Base-by-base conservation (phyloP, 1,284 basidiomycete genomes). In the Chiua sp. region DNA sequence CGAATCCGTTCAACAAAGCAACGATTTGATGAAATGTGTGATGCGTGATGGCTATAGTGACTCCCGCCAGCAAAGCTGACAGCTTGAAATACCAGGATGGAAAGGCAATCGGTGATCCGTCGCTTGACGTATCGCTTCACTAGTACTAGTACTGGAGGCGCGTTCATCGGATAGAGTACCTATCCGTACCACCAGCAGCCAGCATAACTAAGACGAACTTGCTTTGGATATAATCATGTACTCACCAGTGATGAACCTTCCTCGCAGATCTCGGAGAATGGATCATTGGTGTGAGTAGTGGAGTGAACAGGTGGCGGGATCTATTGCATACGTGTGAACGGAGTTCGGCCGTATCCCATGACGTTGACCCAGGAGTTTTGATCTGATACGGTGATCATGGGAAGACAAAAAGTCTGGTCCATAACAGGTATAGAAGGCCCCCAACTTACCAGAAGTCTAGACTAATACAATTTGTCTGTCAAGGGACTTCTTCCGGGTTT, bases 401-500 rank as follows among this genome's bases (percentile, higher is more conserved):
- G n/a, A 30, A 50, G 32, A 33, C 48, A 37, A 4, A 48, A 20
- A 30, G 59, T 61, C 16, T 61, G 59, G 59, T 50, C 61, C 30
- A 61, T 57, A 62, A 61, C 60, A 61, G 60, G 53, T 57, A 16
- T 46, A 32, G 6, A 26, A 48, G 7, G 33, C 35, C 39, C 33
- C n/a, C 42, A 6, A 22, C 42, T 12, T 22, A 42, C 22, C 42
- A 22, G 5, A 12, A 11, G 22, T 44, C 42, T 10, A 22, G 12
- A 22, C n/a, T 22, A 44, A 60, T 51, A 26, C 26, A 26, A 47
- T 18, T 59, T 57, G 62, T 39, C 49, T 47, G 7, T 30, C 44
- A 37, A 60, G 86, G 86, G 47, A 82, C 84, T 30, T 83, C 84
- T 7, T 84, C 85, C 26, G 86, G 87, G 39, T 83, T 87, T 64